Evolutionary conservation across 139 green algal species (phyloP).

Genomic region (Zygnema circumcarinatum): DNA sequence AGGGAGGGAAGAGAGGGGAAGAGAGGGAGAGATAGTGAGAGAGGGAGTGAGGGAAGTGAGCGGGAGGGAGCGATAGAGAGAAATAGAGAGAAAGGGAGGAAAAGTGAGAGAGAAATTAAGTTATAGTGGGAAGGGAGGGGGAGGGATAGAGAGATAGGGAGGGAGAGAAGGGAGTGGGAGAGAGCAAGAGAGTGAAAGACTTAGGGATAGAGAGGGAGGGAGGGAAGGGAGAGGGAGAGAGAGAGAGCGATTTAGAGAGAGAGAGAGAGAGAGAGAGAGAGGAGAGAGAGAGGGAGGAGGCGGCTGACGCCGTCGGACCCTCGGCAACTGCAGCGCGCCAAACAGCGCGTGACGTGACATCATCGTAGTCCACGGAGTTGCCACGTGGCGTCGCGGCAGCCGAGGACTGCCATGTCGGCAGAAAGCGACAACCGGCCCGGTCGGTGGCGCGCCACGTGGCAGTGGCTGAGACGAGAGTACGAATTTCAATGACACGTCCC

Average conservation of each 20-base stretch:
- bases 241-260: background rate
- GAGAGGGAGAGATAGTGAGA: background rate
- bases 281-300: background rate
- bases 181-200: background rate
- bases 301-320: background rate
- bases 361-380: background rate
- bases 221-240: background rate
- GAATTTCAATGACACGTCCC: too few relatives aligned
- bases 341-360: background rate
- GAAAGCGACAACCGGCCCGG: background rate
- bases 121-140: background rate
- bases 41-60: background rate
- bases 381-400: background rate
- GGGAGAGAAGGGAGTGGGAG: background rate
- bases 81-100: background rate
- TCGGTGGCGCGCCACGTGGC: background rate
- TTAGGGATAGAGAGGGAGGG: background rate
- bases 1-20: background rate
- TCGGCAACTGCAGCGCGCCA: background rate
- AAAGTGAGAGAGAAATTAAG: background rate
- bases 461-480: background rate
- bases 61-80: background rate
- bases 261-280: background rate
- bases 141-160: background rate
- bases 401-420: background rate